Evolutionary conservation across 768 basidiomycete genomes (phyloP), one percentile per base, ranked within the genome.

Genomic region (Stropharia rugosoannulata): DNA sequence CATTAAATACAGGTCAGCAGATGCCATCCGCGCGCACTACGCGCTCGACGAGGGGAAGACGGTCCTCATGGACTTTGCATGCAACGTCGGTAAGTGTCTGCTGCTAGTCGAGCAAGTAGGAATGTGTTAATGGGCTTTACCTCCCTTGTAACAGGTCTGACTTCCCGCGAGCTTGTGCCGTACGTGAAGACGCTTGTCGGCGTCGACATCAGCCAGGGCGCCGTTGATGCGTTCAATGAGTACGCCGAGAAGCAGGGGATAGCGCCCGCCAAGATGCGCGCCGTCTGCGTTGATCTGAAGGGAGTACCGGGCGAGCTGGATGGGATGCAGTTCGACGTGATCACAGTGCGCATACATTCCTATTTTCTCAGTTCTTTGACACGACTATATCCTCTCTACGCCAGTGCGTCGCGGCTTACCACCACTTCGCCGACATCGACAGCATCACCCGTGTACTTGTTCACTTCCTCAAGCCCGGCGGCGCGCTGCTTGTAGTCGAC

Each of bases 161-260:
- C 90, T 12, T 85, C 90, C 2, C 77, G 82, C 58, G 77, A 80
- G 41, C 75, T 92, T 19, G 82, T 81, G 0, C 75, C 83, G 1
- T 72, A 87, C 59, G 79, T 80, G 44, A 86, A 83, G 64, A 74
- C 74, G 29, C 79, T 92, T 58, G 69, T 90, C 12, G 90, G 89
- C 9, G 83, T 89, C 13, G 91, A 93, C 64, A 87, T 91, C 64
- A 90, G 85, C 69, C 83, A 85, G 59, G 79, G 70, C 1, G 81
- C 85, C 75, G 86, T 92, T 6, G 83, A 89, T 51, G 68, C 74
- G 13, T 93, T 82, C 73, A 90, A 89, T 67, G 62, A 70, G 50
- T 73, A 75, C 18, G 82, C 83, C 11, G 56, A 56, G 16, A 80
- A 86, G 52, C 85, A 90, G 55, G 87, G 88, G 4, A 80, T 90